These are phyloP conservation scores for Pichia scutulata DNA, from an alignment of 805 yeast genomes.

Conservation along the genomic window DNA sequence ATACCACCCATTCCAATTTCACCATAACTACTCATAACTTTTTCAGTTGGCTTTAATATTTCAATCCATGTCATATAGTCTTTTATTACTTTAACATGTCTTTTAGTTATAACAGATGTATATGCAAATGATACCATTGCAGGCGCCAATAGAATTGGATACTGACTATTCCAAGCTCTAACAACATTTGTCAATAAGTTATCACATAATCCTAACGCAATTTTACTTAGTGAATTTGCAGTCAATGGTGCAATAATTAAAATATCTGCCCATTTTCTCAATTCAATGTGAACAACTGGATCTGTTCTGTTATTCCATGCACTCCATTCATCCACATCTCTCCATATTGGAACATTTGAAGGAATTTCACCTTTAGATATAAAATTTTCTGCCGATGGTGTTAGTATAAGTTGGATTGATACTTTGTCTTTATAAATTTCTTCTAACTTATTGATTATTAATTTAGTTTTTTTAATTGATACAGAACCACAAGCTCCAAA, in stretches of 20 bases:
- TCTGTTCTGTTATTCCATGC: slow-evolving; percentile 47
- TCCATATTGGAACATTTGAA: slow-evolving; percentile 44
- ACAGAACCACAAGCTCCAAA: slow-evolving; percentile 55
- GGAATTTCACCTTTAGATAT: slow-evolving; percentile 40
- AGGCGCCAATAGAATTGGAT: slow-evolving; percentile 51
- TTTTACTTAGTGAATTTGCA: slow-evolving; percentile 50
- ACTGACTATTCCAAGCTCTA: slow-evolving; percentile 54
- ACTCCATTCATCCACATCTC: slow-evolving; percentile 52
- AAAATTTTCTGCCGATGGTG: slow-evolving; percentile 46
- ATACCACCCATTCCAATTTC: slow-evolving; percentile 63
- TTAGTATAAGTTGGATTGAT: slow-evolving; percentile 46
- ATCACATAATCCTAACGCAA: slow-evolving; percentile 51
- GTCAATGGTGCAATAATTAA: slow-evolving; percentile 49
- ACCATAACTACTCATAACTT: slow-evolving; percentile 46
- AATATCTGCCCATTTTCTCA: slow-evolving; percentile 56
- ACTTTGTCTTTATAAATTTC: slow-evolving; percentile 48
- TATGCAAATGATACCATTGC: slow-evolving; percentile 57
- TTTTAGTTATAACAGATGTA: slow-evolving; percentile 46
- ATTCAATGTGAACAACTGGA: slow-evolving; percentile 53
- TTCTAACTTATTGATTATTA: slow-evolving; percentile 43
- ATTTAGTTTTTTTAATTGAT: slow-evolving; percentile 42
- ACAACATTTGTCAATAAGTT: slow-evolving; percentile 51
- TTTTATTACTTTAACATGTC: slow-evolving; percentile 44
- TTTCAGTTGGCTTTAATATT: slow-evolving; percentile 50
- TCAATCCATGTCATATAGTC: slow-evolving; percentile 62